Percentiles rank a stretch among this genome's conserved stretches.
phyloP scores from a whole-genome alignment of 805 yeast genomes.

The Peterozyma xylosa region DNA sequence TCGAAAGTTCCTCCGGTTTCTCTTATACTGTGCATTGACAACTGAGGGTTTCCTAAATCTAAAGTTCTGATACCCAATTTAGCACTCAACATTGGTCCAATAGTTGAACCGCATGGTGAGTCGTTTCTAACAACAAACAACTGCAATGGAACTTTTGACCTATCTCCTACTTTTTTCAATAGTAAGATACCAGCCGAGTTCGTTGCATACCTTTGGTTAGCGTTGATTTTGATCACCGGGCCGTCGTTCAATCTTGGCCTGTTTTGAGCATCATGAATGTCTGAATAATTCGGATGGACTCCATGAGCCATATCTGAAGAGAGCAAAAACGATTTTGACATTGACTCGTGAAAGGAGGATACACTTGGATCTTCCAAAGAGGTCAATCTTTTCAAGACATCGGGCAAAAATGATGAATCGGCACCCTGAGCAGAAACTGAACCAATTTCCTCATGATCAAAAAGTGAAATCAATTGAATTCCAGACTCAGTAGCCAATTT shows the following conservation, averaged over 20 bases:
- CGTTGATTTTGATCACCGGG: constrained; percentile 89
- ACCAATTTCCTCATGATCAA: constrained; percentile 96
- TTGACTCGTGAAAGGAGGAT: constrained; percentile 41
- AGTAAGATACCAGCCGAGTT: constrained; percentile 85
- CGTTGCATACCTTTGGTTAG: constrained; percentile 93
- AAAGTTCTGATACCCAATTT: constrained; percentile 81
- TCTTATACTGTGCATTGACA: constrained; percentile 90
- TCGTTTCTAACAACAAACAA: constrained; percentile 90
- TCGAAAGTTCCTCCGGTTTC: constrained; percentile 86
- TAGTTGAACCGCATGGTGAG: constrained; percentile 93
- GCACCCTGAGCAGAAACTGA: constrained; percentile 96
- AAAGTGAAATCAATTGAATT: constrained; percentile 69
- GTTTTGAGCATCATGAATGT: constrained; percentile 69
- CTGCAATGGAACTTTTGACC: constrained; percentile 74
- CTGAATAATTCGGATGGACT: constrained; percentile 84
- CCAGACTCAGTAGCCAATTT: constrained; percentile 39
- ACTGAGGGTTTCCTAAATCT: constrained; percentile 87
- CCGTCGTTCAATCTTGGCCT: constrained; percentile 80
- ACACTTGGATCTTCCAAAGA: constrained; percentile 9
- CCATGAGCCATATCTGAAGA: constrained; percentile 98
- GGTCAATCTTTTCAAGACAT: constrained; percentile 64
- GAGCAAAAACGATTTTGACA: constrained; percentile 75
- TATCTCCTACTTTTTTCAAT: constrained; percentile 62
- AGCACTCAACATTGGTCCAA: constrained; percentile 89
- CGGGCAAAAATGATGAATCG: constrained; percentile 82